A percentile compares a stretch with the other conserved stretches of the same genome.
These are phyloP conservation scores for Cucumis melo DNA, from an alignment of 306 rosid species.

Conservation along the genomic window DNA sequence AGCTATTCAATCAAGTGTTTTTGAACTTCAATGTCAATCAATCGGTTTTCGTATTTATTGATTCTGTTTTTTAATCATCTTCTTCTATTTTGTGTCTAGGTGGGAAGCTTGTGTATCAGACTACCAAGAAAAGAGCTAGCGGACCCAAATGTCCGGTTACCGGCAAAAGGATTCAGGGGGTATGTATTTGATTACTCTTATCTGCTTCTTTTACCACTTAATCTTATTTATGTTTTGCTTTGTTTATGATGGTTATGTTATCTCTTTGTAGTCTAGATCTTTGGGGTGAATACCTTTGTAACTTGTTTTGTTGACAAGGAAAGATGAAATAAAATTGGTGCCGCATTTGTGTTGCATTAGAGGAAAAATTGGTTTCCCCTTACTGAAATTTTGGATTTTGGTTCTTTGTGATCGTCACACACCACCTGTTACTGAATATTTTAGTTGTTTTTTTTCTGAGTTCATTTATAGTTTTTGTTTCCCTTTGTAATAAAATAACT, in stretches of 20 bases:
- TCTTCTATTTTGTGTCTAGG: neutral
- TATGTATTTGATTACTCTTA: neutral
- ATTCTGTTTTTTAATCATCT: neutral
- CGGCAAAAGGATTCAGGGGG: slow-evolving; percentile 7
- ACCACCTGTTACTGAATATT: neutral
- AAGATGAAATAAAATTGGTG: too few species aligned
- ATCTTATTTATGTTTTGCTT: neutral
- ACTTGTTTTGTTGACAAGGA: too few species aligned
- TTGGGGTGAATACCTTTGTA: neutral
- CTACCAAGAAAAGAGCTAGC: slow-evolving; percentile 2
- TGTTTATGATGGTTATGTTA: neutral
- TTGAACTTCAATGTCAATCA: neutral
- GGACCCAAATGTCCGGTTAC: slow-evolving; percentile 8
- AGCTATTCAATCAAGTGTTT: neutral
- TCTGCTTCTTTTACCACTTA: neutral
- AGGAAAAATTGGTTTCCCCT: neutral
- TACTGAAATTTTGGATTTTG: neutral
- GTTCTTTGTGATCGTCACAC: neutral
- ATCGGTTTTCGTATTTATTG: neutral
- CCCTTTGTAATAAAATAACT: too few species aligned
- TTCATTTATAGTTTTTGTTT: too few species aligned
- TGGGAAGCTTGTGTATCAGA: slow-evolving; percentile 9
- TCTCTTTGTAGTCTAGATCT: neutral
- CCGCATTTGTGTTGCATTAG: neutral
- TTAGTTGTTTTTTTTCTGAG: too few species aligned